phyloP scores from a whole-genome alignment of 768 basidiomycete species.

The Ephemerocybe angulata region DNA sequence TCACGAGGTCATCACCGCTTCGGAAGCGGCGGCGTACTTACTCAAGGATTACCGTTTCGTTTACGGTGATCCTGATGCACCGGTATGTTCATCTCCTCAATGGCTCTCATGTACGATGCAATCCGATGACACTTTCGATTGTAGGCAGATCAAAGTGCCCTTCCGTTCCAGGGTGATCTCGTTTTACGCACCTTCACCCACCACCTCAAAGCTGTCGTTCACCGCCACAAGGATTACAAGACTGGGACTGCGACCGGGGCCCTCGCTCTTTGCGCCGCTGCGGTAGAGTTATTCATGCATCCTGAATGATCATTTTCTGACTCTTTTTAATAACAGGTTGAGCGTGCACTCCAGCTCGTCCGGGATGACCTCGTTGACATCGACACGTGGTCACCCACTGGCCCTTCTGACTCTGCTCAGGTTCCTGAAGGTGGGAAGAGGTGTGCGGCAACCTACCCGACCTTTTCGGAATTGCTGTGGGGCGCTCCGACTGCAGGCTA shows the following conservation, averaged over 20 bases:
- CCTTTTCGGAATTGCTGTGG: background rate
- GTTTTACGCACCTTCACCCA: background rate
- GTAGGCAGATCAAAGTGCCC: background rate
- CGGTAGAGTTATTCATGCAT: background rate
- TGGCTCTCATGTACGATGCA: background rate
- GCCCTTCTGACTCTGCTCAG: background rate
- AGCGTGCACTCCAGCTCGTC: background rate
- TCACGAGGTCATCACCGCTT: background rate
- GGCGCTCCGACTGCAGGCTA: background rate
- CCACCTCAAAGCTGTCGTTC: background rate
- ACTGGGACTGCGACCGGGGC: background rate
- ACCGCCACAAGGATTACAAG: background rate
- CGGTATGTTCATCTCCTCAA: background rate
- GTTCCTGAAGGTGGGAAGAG: background rate
- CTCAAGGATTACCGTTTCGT: background rate
- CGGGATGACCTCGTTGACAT: background rate
- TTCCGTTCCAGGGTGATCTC: background rate
- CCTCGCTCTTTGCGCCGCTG: background rate
- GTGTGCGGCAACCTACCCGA: background rate
- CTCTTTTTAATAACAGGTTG: background rate
- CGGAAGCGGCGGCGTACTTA: background rate
- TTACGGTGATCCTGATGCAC: background rate
- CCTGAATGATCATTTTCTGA: no score
- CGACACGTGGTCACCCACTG: background rate
- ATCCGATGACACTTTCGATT: background rate